Percentiles rank a stretch among this genome's conserved stretches.
These are phyloP conservation scores for Rhizopogon rudus DNA, from an alignment of 768 basidiomycete species.

Conservation along the genomic window DNA sequence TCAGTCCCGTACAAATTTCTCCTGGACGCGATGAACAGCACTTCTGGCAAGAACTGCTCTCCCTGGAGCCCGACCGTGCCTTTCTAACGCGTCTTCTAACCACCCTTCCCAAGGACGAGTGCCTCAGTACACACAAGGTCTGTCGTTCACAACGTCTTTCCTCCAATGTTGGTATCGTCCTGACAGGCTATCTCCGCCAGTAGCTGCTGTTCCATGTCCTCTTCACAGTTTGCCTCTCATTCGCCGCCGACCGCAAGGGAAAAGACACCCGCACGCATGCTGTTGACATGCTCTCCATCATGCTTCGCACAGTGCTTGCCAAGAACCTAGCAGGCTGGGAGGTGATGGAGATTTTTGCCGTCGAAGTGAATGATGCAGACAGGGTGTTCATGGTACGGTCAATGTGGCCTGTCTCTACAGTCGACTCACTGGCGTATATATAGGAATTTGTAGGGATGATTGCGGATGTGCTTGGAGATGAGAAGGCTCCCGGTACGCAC, in stretches of 20 bases:
- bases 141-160: neutral
- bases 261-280: slow-evolving; percentile 31
- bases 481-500: slow-evolving; percentile 37
- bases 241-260: slow-evolving; percentile 29
- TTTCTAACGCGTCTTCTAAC: slow-evolving; percentile 39
- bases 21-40: slow-evolving; percentile 38
- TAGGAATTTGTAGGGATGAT: slow-evolving; percentile 50
- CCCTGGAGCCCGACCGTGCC: slow-evolving; percentile 45
- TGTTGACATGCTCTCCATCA: slow-evolving; percentile 44
- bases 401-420: neutral
- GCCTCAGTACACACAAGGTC: slow-evolving; percentile 49
- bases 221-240: slow-evolving; percentile 41
- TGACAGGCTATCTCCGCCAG: slow-evolving; percentile 20
- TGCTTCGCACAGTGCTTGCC: slow-evolving; percentile 43
- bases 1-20: slow-evolving; percentile 36
- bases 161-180: neutral
- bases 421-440: neutral
- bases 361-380: slow-evolving; percentile 55
- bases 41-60: slow-evolving; percentile 52
- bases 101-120: slow-evolving; percentile 43
- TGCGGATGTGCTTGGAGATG: slow-evolving; percentile 41
- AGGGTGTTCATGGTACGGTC: slow-evolving; percentile 44
- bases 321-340: slow-evolving; percentile 69
- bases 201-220: slow-evolving; percentile 47
- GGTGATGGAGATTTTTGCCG: slow-evolving; percentile 64